Evolutionary conservation across 257 asterid genomes (phyloP).

Genomic region (Solanum sparsipilum): DNA sequence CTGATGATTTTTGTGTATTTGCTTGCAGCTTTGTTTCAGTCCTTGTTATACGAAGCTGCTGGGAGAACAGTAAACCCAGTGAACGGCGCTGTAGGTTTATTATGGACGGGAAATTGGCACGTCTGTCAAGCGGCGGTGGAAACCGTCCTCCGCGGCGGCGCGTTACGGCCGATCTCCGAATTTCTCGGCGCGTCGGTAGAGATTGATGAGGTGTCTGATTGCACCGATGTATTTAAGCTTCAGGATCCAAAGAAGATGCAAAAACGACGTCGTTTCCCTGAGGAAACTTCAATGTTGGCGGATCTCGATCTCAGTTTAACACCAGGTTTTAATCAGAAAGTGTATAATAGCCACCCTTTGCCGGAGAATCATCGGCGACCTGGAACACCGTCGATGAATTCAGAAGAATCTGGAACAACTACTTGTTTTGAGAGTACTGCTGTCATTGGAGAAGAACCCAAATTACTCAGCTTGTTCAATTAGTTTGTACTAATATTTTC

Average conservation of each 20-base stretch:
- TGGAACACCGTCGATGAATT: conserved; percentile 72
- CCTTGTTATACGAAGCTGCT: conserved; percentile 61
- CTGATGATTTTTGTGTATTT: background rate
- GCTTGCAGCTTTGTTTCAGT: conserved; percentile 53
- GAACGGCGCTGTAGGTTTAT: conserved; percentile 58
- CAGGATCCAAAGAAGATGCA: conserved; percentile 7
- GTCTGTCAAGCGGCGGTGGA: conserved; percentile 66
- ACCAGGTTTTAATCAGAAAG: conserved; percentile 18
- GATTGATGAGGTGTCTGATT: conserved; percentile 44
- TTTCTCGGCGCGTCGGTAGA: conserved; percentile 26
- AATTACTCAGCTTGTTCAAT: conserved; percentile 54
- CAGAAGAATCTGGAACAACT: conserved; percentile 69
- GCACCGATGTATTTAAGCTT: conserved; percentile 25
- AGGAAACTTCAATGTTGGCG: conserved; percentile 25
- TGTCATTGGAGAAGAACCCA: conserved; percentile 17
- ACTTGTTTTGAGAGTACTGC: conserved; percentile 26
- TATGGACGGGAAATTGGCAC: conserved; percentile 60
- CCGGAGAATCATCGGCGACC: conserved; percentile 33
- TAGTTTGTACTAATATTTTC: conserved; percentile 3
- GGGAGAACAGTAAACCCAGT: conserved; percentile 81
- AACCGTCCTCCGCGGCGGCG: conserved; percentile 59
- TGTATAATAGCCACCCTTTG: background rate
- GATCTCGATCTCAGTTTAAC: conserved; percentile 67
- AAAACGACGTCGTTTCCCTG: conserved; percentile 44
- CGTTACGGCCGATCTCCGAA: conserved; percentile 34